Evolutionary conservation across 2,329 filamentous ascomycete genomes (phyloP).

Genomic region (Fusarium guadeloupense): DNA sequence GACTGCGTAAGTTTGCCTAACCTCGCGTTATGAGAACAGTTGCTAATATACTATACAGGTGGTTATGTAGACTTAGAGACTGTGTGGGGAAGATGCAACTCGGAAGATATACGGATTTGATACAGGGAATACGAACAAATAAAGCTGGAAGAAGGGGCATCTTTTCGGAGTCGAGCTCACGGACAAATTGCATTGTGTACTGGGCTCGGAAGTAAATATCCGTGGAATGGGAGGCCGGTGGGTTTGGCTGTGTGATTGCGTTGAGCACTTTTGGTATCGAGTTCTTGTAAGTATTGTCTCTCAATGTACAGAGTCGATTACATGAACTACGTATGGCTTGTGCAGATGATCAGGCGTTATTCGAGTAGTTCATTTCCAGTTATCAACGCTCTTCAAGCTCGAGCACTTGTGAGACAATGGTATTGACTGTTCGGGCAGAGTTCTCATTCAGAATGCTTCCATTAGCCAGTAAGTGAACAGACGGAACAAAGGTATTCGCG

Average conservation of each 20-base stretch:
- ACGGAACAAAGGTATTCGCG: background rate
- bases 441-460: background rate
- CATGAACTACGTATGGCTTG: constrained; percentile 8
- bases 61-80: constrained; percentile 38
- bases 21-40: background rate
- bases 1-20: constrained; percentile 78
- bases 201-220: constrained; percentile 18
- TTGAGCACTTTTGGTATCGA: constrained; percentile 23
- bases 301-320: constrained; percentile 24
- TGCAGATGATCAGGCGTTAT: constrained; percentile 2
- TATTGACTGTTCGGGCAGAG: background rate
- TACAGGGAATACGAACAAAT: constrained; percentile 15
- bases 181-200: constrained; percentile 30
- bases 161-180: constrained; percentile 31
- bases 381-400: background rate
- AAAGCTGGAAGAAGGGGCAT: constrained; percentile 22
- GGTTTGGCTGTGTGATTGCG: constrained; percentile 16
- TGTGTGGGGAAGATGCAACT: background rate
- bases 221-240: constrained; percentile 9
- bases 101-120: constrained; percentile 3
- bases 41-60: constrained; percentile 31
- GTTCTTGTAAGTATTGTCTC: constrained; percentile 21
- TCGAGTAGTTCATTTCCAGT: background rate
- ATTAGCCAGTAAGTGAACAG: background rate
- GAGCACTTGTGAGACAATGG: background rate